Evolutionary conservation across 1,284 basidiomycete genomes (phyloP), one percentile per base, ranked within the genome.

Genomic region (Heliocybe sulcata): DNA sequence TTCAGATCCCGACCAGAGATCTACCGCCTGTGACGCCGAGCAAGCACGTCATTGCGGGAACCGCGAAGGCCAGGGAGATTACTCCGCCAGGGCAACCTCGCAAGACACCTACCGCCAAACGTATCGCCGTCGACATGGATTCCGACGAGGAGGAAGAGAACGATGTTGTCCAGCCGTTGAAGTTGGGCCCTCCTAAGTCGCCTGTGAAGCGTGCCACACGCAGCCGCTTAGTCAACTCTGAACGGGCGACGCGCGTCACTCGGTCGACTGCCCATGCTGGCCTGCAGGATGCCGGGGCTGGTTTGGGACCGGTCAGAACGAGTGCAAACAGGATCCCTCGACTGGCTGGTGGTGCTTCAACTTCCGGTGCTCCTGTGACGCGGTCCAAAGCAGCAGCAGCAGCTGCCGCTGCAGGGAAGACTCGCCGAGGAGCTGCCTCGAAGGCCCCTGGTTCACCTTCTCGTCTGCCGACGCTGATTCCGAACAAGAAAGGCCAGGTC

Each of bases 71-170:
- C 0, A 77, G 76, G 27, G 80, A 77, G 19, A 87, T 89, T 27
- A 77, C 79, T 6, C 85, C 89, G 27, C 90, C 89, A 14, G 88
- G 87, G 22, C 90, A 93, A 64, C 91, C 90, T 22, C 82, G 90
- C 57, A 94, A 93, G 72, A 92, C 90, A 0, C 90, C 90, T 0
- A 77, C 81, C 53, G 77, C 82, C 45, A 92, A 92, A 68, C 81
- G 89, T 35, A 73, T 82, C 16, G 83, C 82, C 2, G 76, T 77
- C 10, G 82, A 80, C 55, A 73, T 77, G 11, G 84, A 87, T 56
- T 81, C 83, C 49, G 75, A 76, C 35, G 62, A 56, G 16, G 81
- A 77, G 26, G 83, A 85, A 57, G 76, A 73, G 47, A 75, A 79
- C 27, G 85, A 88, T 59, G 73, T 79, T 2, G 71, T 90, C 6